These are phyloP conservation scores for Stephania yunnanensis DNA, from an alignment of 164 flowering plant genomes.

Conservation along the genomic window DNA sequence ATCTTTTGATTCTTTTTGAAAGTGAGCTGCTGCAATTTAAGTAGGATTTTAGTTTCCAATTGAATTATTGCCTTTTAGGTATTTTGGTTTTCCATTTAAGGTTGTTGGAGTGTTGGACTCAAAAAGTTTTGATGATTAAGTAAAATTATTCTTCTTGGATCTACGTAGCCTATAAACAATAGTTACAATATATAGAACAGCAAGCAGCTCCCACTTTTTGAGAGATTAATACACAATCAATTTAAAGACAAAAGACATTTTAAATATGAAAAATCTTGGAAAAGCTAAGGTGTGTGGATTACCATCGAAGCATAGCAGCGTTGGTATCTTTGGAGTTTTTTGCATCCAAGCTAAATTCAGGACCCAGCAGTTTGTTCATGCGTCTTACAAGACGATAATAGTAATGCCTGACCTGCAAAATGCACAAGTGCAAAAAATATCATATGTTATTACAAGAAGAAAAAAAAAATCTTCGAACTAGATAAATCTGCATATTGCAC, in stretches of 20 bases:
- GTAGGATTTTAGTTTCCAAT: no score
- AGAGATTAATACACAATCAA: neutral
- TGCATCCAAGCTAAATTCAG: constrained; percentile 80
- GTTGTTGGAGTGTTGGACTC: no score
- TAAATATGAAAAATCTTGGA: neutral
- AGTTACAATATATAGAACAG: neutral
- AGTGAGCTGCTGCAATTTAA: no score
- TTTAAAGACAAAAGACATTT: neutral
- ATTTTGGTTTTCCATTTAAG: no score
- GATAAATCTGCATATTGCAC: neutral
- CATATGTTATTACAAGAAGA: neutral
- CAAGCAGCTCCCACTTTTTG: neutral
- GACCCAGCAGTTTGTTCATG: constrained; percentile 96
- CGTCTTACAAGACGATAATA: constrained; percentile 95
- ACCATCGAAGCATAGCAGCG: constrained; percentile 99
- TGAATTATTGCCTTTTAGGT: no score
- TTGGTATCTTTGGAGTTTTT: constrained; percentile 94
- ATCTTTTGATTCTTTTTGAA: no score
- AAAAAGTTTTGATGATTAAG: no score
- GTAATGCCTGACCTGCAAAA: constrained; percentile 90
- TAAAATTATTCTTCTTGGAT: no score
- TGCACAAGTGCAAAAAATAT: neutral
- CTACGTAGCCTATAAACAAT: neutral
- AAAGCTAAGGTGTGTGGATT: constrained; percentile 11
- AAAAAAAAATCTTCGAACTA: neutral